Percentiles rank a stretch among this genome's conserved stretches.
These are phyloP conservation scores for Aspergillus aculeatinus DNA, from an alignment of 2,329 filamentous ascomycete genomes.

Conservation along the genomic window DNA sequence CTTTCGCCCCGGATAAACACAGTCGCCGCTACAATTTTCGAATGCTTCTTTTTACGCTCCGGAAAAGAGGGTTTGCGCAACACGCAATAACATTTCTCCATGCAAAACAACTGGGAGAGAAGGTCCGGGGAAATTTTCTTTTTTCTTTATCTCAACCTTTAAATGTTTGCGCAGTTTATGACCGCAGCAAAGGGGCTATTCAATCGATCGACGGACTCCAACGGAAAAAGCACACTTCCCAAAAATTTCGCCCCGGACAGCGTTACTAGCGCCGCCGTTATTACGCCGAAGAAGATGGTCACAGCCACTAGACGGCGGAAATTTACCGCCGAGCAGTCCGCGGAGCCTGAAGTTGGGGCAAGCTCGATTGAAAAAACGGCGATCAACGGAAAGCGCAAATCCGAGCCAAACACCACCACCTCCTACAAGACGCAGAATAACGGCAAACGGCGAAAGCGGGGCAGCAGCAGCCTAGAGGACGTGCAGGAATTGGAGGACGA, in stretches of 20 bases:
- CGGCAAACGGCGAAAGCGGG: slow-evolving; percentile 37
- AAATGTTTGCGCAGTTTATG: slow-evolving; percentile 45
- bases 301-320: slow-evolving; percentile 33
- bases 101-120: neutral
- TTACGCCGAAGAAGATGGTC: slow-evolving; percentile 31
- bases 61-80: neutral
- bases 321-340: slow-evolving; percentile 19
- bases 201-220: slow-evolving; percentile 27
- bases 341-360: slow-evolving; percentile 12
- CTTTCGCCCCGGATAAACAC: slow-evolving; percentile 18
- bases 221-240: slow-evolving; percentile 7
- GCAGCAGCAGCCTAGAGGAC: slow-evolving; percentile 22
- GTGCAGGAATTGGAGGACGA: slow-evolving; percentile 18
- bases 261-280: neutral
- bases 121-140: neutral
- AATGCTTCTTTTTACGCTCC: neutral
- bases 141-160: slow-evolving; percentile 12
- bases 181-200: slow-evolving; percentile 45
- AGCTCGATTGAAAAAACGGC: neutral
- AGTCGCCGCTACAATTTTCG: slow-evolving; percentile 1
- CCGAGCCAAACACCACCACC: slow-evolving; percentile 17
- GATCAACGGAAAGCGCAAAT: slow-evolving; percentile 38
- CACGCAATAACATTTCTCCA: slow-evolving; percentile 22
- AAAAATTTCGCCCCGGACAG: slow-evolving; percentile 9
- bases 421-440: slow-evolving; percentile 25